Evolutionary conservation across 371 early-diverging fungal genomes (phyloP).

Genomic region (Mucor racemosus): DNA sequence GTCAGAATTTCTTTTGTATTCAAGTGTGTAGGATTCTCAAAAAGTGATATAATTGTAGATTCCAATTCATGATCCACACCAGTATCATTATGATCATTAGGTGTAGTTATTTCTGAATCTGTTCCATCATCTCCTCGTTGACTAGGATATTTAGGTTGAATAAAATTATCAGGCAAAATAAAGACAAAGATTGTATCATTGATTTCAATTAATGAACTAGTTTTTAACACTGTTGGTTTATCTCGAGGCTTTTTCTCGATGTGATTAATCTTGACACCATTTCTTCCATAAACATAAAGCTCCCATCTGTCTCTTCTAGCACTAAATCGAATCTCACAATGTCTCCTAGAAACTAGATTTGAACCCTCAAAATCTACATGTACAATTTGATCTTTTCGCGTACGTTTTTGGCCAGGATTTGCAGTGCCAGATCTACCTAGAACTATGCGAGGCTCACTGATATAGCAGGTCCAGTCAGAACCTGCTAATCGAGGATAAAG

Average conservation of each 20-base stretch:
- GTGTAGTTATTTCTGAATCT: slow-evolving; percentile 2
- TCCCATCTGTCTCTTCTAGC: slow-evolving; percentile 37
- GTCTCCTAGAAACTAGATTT: slow-evolving; percentile 45
- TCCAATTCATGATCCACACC: slow-evolving; percentile 19
- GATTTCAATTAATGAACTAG: slow-evolving; percentile 42
- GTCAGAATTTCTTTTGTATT: slow-evolving; percentile 10
- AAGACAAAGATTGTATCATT: slow-evolving; percentile 42
- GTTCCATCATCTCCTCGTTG: neutral
- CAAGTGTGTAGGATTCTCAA: slow-evolving; percentile 1
- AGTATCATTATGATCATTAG: neutral
- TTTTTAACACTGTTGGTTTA: slow-evolving; percentile 31
- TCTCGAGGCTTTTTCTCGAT: slow-evolving; percentile 27
- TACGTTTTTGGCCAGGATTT: neutral
- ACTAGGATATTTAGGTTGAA: slow-evolving; percentile 2
- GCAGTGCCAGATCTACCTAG: slow-evolving; percentile 39
- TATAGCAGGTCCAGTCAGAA: slow-evolving; percentile 48
- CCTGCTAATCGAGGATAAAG: slow-evolving; percentile 51
- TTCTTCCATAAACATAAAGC: slow-evolving; percentile 43
- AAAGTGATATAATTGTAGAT: neutral
- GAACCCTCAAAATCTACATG: slow-evolving; percentile 45
- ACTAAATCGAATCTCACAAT: slow-evolving; percentile 48
- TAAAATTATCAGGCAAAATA: slow-evolving; percentile 33
- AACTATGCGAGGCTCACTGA: slow-evolving; percentile 33
- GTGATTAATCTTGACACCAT: slow-evolving; percentile 48
- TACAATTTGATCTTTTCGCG: slow-evolving; percentile 6